Evolutionary conservation across 345 rosid genomes (phyloP).

Genomic region (Bruguiera gymnorhiza): DNA sequence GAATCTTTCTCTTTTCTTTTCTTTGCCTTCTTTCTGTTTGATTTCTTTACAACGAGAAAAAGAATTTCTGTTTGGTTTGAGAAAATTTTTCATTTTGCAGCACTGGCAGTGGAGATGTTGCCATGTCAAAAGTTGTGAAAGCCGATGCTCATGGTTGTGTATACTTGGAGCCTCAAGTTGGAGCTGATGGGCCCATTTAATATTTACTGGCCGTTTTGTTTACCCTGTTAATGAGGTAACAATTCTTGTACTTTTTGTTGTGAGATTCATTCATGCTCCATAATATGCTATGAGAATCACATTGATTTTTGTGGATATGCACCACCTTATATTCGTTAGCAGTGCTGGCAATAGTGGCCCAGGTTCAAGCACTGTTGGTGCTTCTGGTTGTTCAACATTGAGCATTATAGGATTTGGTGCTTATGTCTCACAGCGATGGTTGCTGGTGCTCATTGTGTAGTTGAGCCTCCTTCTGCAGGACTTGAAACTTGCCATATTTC

Average conservation of each 20-base stretch:
- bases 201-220: constrained; percentile 90
- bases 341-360: constrained; percentile 99
- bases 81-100: constrained; percentile 30
- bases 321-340: constrained; percentile 75
- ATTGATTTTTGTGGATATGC: constrained; percentile 57
- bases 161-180: constrained; percentile 85
- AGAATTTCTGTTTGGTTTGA: neutral
- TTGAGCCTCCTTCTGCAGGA: constrained; percentile 88
- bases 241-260: constrained; percentile 10
- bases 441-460: constrained; percentile 86
- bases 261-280: constrained; percentile 23
- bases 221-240: constrained; percentile 88
- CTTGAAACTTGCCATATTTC: constrained; percentile 74
- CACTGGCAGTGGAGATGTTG: constrained; percentile 95
- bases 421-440: constrained; percentile 96
- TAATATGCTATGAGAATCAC: constrained; percentile 16
- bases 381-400: constrained; percentile 94
- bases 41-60: neutral
- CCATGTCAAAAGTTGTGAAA: constrained; percentile 80
- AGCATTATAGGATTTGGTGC: constrained; percentile 96
- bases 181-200: neutral
- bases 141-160: constrained; percentile 58
- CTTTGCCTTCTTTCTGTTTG: neutral
- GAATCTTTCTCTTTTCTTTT: neutral
- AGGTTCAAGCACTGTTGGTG: constrained; percentile 90